Base-by-base conservation (phyloP, 2,329 filamentous ascomycete genomes). In the Leptographium radiaticola region DNA sequence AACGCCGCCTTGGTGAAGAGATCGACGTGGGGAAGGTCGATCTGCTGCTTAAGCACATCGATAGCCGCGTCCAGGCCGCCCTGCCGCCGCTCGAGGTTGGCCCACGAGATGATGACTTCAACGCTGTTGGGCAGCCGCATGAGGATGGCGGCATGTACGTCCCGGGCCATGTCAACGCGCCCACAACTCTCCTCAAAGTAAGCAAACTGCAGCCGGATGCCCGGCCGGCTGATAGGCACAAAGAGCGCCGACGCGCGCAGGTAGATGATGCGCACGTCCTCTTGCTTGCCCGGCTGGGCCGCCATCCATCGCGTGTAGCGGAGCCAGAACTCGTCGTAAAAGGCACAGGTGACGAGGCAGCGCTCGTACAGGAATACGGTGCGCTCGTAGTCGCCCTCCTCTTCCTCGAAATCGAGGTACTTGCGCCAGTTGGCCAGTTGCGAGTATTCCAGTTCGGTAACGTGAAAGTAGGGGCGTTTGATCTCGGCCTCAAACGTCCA, bases 261-360 rank as follows among this genome's bases (percentile, higher is more conserved):
- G 65, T 94, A 97, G 59, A 97, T 93, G 67, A 88, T 90, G 55
- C 93, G 85, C 7, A 91, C 84, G 64, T 96, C 90, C 65, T 96
- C 88, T 47, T 89, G 83, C 67, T 94, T 95, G 60, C 76, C 82
- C 2, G 80, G 71, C 64, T 95, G 87, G 0, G 81, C 81, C 56
- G 79, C 76, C 87, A 96, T 95, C 93, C 93, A 98, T 43, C 91
- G 78, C 16, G 86, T 88, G 68, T 95, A 98, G n/a, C 93, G 86
- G 63, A 95, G 82, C 93, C 93, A 98, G 68, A 97, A 95, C 65
- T 97, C 91, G 50, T 97, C 91, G 65, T 98, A 96, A 60, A 94
- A 86, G 16, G 93, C 91, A 63, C 88, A 94, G 0, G 89, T 91
- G 39, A 95, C 88, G 52, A 98, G 70, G 62, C 90, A 97, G 51